Percentiles rank a stretch among this genome's conserved stretches.
phyloP scores from a whole-genome alignment of 148 eudicot species.

The Diospyros lotus region DNA sequence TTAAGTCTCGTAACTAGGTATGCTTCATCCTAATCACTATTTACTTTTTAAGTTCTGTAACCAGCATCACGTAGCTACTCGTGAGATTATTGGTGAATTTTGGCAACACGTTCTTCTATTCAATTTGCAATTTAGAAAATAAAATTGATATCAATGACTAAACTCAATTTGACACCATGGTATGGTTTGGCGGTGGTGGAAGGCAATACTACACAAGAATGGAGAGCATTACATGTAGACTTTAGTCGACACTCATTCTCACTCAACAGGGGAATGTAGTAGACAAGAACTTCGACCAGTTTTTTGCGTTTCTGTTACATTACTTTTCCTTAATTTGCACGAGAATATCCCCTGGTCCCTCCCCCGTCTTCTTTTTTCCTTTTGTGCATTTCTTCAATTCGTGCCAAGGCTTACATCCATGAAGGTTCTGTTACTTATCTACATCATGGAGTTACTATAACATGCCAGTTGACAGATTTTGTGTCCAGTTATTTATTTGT shows the following conservation, averaged over 20 bases:
- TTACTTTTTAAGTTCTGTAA: background rate
- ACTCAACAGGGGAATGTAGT: too few species aligned
- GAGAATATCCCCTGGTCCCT: background rate
- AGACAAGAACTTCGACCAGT: too few species aligned
- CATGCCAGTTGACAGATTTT: background rate
- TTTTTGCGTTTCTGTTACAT: background rate
- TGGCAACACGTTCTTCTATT: background rate
- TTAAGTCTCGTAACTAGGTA: too few species aligned
- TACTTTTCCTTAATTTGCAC: background rate
- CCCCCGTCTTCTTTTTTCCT: background rate
- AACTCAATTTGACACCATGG: background rate
- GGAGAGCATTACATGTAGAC: too few species aligned
- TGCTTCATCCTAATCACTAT: too few species aligned
- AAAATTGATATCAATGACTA: background rate
- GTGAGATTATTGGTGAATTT: background rate
- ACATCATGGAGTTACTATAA: background rate
- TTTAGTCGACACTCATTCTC: too few species aligned
- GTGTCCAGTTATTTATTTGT: background rate
- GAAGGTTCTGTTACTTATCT: background rate
- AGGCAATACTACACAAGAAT: too few species aligned
- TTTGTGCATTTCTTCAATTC: background rate
- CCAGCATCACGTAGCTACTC: background rate
- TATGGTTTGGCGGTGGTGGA: background rate
- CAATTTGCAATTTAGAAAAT: background rate
- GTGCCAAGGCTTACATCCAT: background rate